Percentiles rank a stretch among this genome's conserved stretches.
Conservation (phyloP, 1,139 yeast species). For the Yamadazyma trypodendri region DNA sequence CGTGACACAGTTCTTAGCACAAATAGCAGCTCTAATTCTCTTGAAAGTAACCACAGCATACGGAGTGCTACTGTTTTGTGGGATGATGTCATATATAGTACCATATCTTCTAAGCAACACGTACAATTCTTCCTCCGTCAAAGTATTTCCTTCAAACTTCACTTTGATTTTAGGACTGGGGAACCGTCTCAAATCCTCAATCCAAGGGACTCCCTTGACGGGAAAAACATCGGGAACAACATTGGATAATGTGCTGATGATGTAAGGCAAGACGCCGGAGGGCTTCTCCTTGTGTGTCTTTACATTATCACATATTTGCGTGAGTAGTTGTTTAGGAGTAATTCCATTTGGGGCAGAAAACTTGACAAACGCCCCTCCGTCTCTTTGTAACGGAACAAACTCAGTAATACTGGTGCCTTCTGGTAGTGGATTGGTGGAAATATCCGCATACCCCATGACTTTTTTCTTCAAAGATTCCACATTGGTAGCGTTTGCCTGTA, state of each 20-base stretch:
- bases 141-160: conserved; percentile 67
- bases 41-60: conserved; percentile 57
- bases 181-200: conserved; percentile 81
- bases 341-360: conserved; percentile 57
- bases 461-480: conserved; percentile 21
- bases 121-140: conserved; percentile 84
- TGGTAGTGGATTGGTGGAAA: conserved; percentile 29
- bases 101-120: conserved; percentile 87
- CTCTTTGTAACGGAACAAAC: conserved; percentile 70
- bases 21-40: conserved; percentile 64
- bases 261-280: too few relatives aligned
- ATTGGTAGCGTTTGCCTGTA: conserved; percentile 19
- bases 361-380: conserved; percentile 92
- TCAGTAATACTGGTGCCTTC: conserved; percentile 28
- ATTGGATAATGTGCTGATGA: conserved; percentile 8
- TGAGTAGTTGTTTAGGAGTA: conserved; percentile 50
- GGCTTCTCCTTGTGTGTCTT: conserved; percentile 24
- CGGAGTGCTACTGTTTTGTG: conserved; percentile 36
- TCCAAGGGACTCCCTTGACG: conserved; percentile 94
- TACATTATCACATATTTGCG: conserved; percentile 51
- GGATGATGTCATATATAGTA: conserved; percentile 68
- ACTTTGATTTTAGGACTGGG: conserved; percentile 67
- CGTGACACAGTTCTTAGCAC: conserved; percentile 90
- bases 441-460: conserved; percentile 22
- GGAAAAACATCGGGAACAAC: conserved; percentile 47